These are phyloP conservation scores for Mortierella alpina DNA, from an alignment of 192 early-diverging fungal species.

Conservation along the genomic window DNA sequence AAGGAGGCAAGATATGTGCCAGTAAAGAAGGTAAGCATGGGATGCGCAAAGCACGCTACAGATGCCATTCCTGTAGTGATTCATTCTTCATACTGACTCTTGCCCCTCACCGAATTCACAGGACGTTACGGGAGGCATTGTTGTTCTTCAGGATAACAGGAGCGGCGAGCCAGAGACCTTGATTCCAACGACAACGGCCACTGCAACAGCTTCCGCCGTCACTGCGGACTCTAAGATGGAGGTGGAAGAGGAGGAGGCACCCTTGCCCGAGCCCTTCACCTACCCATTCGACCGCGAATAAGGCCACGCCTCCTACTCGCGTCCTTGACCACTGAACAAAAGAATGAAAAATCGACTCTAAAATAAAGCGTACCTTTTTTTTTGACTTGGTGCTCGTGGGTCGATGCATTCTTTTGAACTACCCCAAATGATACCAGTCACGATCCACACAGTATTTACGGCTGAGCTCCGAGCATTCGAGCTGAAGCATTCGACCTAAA, in stretches of 20 bases:
- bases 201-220: not conserved
- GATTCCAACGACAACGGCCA: slow-evolving; percentile 61
- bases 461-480: no score
- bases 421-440: no score
- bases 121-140: slow-evolving; percentile 82
- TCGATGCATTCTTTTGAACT: no score
- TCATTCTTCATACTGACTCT: not conserved
- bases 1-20: slow-evolving; percentile 89
- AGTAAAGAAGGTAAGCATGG: slow-evolving; percentile 75
- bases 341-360: no score
- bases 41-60: no score
- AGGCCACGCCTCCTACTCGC: no score
- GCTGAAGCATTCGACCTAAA: no score
- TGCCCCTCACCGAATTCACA: slow-evolving; percentile 9
- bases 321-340: no score
- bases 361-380: no score
- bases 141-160: slow-evolving; percentile 83
- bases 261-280: slow-evolving; percentile 84
- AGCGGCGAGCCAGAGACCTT: slow-evolving; percentile 87
- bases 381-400: no score
- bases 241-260: slow-evolving; percentile 69
- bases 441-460: no score
- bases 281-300: slow-evolving; percentile 75
- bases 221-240: slow-evolving; percentile 51
- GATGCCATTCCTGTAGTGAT: not conserved